Evolutionary conservation across 768 basidiomycete genomes (phyloP).

Genomic region (Amylocystis lapponica): DNA sequence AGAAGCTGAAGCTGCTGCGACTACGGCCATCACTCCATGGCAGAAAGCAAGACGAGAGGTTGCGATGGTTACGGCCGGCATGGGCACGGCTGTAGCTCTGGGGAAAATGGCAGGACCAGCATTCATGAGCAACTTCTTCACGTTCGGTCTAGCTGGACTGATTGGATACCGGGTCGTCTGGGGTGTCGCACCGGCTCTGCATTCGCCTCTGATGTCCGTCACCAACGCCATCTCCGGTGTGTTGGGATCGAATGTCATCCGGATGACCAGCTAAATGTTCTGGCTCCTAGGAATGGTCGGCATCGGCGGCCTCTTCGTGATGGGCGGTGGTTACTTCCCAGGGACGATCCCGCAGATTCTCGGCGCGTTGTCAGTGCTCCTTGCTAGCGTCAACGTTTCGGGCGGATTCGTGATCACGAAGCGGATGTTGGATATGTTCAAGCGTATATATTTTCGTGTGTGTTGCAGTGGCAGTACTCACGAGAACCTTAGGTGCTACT

Average conservation of each 20-base stretch:
- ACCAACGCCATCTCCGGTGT: slow-evolving; percentile 82
- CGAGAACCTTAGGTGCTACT: slow-evolving; percentile 46
- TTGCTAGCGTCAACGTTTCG: slow-evolving; percentile 84
- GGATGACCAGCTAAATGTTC: not conserved
- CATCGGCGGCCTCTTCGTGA: slow-evolving; percentile 81
- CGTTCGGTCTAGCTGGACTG: slow-evolving; percentile 79
- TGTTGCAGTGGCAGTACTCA: not conserved
- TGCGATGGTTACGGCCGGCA: slow-evolving; percentile 64
- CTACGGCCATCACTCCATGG: slow-evolving; percentile 74
- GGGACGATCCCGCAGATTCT: slow-evolving; percentile 75
- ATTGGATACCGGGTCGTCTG: slow-evolving; percentile 88
- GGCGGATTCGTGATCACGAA: slow-evolving; percentile 89
- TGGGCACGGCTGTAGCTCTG: slow-evolving; percentile 66
- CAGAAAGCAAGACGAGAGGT: slow-evolving; percentile 77
- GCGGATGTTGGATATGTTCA: slow-evolving; percentile 92
- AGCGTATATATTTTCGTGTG: slow-evolving; percentile 41
- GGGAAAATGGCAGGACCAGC: slow-evolving; percentile 76
- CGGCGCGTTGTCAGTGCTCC: slow-evolving; percentile 77
- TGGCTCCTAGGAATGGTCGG: slow-evolving; percentile 58
- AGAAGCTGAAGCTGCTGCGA: slow-evolving; percentile 38
- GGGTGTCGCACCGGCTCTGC: slow-evolving; percentile 84
- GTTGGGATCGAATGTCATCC: not conserved
- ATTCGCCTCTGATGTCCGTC: slow-evolving; percentile 88
- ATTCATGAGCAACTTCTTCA: slow-evolving; percentile 88
- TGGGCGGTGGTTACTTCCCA: slow-evolving; percentile 85